Percentiles rank a stretch among this genome's conserved stretches.
phyloP scores from a whole-genome alignment of 345 rosid species.

The Litchi chinensis region DNA sequence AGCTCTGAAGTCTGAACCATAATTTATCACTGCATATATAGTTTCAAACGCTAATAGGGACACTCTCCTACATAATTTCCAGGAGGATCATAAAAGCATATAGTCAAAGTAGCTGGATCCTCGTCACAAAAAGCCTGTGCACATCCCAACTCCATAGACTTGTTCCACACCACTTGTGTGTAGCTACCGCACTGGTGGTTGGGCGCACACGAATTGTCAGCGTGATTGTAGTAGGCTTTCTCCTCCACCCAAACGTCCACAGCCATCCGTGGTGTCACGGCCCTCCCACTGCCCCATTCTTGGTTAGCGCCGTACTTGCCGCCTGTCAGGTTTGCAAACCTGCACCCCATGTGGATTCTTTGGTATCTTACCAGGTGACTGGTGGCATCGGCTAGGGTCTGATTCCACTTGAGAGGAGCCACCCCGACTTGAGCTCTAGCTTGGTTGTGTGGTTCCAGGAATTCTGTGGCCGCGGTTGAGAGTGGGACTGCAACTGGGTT shows the following conservation, averaged over 20 bases:
- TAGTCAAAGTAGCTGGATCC: constrained; percentile 56
- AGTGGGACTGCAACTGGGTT: neutral
- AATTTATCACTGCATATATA: no score
- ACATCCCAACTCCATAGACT: constrained; percentile 70
- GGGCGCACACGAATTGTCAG: constrained; percentile 51
- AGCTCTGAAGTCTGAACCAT: neutral
- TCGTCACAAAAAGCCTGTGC: constrained; percentile 60
- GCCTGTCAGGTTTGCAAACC: constrained; percentile 58
- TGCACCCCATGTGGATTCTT: constrained; percentile 61
- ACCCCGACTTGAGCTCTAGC: constrained; percentile 75
- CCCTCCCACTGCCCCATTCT: constrained; percentile 53
- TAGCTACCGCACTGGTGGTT: constrained; percentile 71
- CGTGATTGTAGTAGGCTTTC: constrained; percentile 60
- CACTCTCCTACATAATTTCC: constrained; percentile 76
- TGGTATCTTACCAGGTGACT: constrained; percentile 61
- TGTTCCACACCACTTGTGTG: constrained; percentile 83
- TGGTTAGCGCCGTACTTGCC: constrained; percentile 77
- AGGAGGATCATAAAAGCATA: constrained; percentile 85
- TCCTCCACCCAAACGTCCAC: constrained; percentile 76
- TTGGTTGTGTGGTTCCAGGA: constrained; percentile 65
- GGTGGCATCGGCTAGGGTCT: constrained; percentile 49
- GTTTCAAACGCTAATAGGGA: constrained; percentile 47
- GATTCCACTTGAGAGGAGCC: constrained; percentile 68
- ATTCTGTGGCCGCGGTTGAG: constrained; percentile 46
- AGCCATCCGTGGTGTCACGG: constrained; percentile 55